Base-by-base conservation (phyloP, 202 grass and related monocot species). In the Zoysia matrella region DNA sequence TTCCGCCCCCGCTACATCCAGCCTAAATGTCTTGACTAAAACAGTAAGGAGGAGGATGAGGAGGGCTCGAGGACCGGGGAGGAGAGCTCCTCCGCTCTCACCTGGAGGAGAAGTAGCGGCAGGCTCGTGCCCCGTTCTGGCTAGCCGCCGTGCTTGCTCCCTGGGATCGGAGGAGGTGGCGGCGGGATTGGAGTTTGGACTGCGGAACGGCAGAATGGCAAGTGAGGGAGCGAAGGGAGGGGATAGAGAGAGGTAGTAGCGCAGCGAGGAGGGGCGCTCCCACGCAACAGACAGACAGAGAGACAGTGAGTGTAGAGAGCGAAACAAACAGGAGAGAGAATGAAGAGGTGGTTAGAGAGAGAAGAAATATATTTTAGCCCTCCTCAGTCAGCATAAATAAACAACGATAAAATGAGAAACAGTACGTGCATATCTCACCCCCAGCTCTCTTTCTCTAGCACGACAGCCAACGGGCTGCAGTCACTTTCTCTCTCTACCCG, bases 321-420 rank as follows among this genome's bases (percentile, higher is more conserved):
- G 65, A 67, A 13, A 45, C 41, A 36, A 36, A 36, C 30, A 15
- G 41, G 6, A 47, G 45, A 67, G 43, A 67, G 42, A 7, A 36
- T 1, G 30, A 36, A 36, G 30, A 36, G 30, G 15, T 9, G 44
- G 67, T 30, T 52, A 53, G 51, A 55, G n/a, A 14, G 56, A 62
- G 11, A 9, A 49, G 30, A 36, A 36, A 36, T 36, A 36, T 36
- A 36, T 36, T 36, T 36, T 36, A 36, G 30, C 30, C 30, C 30
- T 36, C 30, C 30, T 36, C 30, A 36, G 30, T 36, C 30, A 36
- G 30, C 30, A 36, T 12, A 54, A 10, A 75, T 47, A 60, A 75
- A 75, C 42, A 74, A 60, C 58, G 40, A 75, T 60, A 60, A 74
- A 58, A 30, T 18, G 8, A 18, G 72, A 75, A 47, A 75, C 72